Evolutionary conservation across 2,329 filamentous ascomycete species (phyloP).

Genomic region (Neonectria ditissima): DNA sequence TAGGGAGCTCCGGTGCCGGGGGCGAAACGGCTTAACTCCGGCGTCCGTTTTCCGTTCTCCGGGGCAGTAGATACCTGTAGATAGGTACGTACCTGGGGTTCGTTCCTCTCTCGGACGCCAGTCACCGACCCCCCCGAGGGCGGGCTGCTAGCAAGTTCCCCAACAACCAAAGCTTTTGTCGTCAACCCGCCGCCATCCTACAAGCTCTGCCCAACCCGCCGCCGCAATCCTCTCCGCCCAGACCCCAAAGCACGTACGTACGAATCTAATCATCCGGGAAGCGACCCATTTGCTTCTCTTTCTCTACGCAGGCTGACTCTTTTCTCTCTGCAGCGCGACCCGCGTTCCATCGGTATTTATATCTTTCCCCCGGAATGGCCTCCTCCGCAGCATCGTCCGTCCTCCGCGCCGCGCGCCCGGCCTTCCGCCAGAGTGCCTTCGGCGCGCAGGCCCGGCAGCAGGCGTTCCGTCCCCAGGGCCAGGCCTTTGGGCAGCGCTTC

Average conservation of each 20-base stretch:
- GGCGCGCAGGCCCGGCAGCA: constrained; percentile 65
- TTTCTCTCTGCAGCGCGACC: background rate
- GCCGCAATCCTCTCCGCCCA: background rate
- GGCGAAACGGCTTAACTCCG: constrained; percentile 40
- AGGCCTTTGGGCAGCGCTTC: constrained; percentile 57
- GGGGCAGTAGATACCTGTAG: no score
- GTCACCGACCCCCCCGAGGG: constrained; percentile 16
- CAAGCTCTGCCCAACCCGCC: background rate
- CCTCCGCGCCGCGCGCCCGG: constrained; percentile 66
- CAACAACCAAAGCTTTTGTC: constrained; percentile 24
- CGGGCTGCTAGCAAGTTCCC: constrained; percentile 9
- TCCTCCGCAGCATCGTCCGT: constrained; percentile 61
- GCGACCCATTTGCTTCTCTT: background rate
- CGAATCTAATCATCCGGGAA: background rate
- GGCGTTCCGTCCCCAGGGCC: constrained; percentile 60
- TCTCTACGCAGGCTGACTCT: background rate
- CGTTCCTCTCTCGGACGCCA: constrained; percentile 14
- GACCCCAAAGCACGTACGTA: background rate
- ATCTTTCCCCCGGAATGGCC: constrained; percentile 16
- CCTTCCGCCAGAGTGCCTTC: constrained; percentile 66
- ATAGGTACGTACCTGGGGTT: constrained; percentile 1
- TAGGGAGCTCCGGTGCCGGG: constrained; percentile 35
- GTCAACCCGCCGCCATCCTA: background rate
- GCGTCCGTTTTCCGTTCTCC: constrained; percentile 31
- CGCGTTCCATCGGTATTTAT: background rate